Base-by-base conservation (phyloP, 257 asterid genomes). In the Paulownia fortunei region DNA sequence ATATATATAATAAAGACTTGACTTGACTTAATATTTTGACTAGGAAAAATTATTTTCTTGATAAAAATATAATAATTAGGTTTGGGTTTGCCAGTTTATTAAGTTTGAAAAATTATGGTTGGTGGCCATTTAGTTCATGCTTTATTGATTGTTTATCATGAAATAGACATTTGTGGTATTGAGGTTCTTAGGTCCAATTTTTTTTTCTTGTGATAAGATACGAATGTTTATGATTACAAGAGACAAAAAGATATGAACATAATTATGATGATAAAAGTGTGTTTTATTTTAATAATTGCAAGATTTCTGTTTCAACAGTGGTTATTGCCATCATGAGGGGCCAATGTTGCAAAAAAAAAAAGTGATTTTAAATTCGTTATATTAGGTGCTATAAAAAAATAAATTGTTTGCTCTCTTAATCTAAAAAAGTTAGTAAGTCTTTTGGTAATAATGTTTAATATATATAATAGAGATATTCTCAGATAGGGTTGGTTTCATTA, bases 91-190 rank as follows among this genome's bases (percentile, higher is more conserved):
- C 8, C 5, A 37, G 8, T 37, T 37, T 2, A 19, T 34, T 9
- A 65, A 47, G 2, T 37, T 34, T 60, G 0, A 30, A 39, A 62
- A 79, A 47, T 54, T 34, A 47, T 68, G 63, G 76, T 47, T 80
- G 80, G 84, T 76, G 84, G 54, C 37, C 27, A 56, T 66, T 27
- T 64, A 58, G 36, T 76, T 67, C 51, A 67, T 76, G n/a, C 46
- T 71, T 80, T 52, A 72, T 63, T 72, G 74, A 49, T 79, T 80
- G 82, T 79, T 59, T 72, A 65, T 44, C 58, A 69, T 72, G 73
- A 44, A 37, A 59, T 76, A 66, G 80, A 68, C 19, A 74, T 30
- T 56, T 54, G 52, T 36, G 49, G 73, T 65, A 49, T 44, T 69
- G 36, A 47, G 49, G 52, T 21, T 75, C n/a, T 75, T 75, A 36